A percentile compares a stretch with the other conserved stretches of the same genome.
These are phyloP conservation scores for Naganishia albida DNA, from an alignment of 1,284 basidiomycete genomes.

Conservation along the genomic window DNA sequence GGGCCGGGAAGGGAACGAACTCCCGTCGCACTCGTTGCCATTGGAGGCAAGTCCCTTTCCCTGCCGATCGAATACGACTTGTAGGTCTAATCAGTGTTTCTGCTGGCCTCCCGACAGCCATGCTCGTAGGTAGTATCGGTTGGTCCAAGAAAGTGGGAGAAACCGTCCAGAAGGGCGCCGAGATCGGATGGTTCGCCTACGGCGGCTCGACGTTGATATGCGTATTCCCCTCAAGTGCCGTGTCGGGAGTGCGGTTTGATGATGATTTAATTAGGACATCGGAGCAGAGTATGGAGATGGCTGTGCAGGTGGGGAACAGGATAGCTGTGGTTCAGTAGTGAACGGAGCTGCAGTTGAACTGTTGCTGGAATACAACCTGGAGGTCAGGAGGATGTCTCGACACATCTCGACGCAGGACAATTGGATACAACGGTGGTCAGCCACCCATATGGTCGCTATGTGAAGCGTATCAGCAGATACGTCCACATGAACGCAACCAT, in stretches of 20 bases:
- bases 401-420: too few relatives aligned
- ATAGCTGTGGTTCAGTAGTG: conserved; percentile 38
- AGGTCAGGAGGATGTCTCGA: too few relatives aligned
- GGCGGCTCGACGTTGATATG: conserved; percentile 61
- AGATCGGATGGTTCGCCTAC: conserved; percentile 58
- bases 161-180: conserved; percentile 55
- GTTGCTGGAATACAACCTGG: too few relatives aligned
- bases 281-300: conserved; percentile 65
- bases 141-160: conserved; percentile 54
- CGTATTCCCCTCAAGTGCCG: conserved; percentile 60
- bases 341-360: too few relatives aligned
- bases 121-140: conserved; percentile 60
- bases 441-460: conserved; percentile 32
- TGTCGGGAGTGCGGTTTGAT: conserved; percentile 63
- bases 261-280: conserved; percentile 67
- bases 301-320: conserved; percentile 64
- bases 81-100: conserved; percentile 18
- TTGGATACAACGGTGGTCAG: background rate
- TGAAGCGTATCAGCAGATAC: conserved; percentile 54
- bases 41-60: conserved; percentile 44
- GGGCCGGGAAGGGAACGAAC: conserved; percentile 44
- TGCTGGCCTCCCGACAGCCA: conserved; percentile 48
- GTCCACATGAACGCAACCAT: conserved; percentile 54
- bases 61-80: conserved; percentile 33
- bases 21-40: conserved; percentile 49